Base-by-base conservation (phyloP, 2,329 filamentous ascomycete species). In the Metarhizium album region DNA sequence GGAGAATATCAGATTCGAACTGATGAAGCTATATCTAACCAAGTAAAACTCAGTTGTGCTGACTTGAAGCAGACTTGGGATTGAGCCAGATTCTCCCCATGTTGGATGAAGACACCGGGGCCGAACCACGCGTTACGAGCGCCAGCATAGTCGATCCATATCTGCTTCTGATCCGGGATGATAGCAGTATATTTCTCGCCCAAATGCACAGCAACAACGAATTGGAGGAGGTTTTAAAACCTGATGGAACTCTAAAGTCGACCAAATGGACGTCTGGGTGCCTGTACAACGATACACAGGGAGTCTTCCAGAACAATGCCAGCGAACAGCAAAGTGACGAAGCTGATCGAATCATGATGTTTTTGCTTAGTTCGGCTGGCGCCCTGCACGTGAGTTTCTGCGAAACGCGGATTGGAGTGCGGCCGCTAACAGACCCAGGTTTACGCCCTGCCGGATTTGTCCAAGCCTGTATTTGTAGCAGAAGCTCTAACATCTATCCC, bases 61-160 rank as follows among this genome's bases (percentile, higher is more conserved):
- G 27, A 65, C 52, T 8, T 16, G 0, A 7, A n/a, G 1, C 60
- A 89, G 88, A 95, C 65, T 79, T 98, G 53, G 87, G 86, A 11
- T 76, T 98, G 49, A 84, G 84, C 45, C 91, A 97, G 62, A 97
- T 98, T 50, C 78, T 96, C 47, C 89, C 90, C 1, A 89, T 97
- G 78, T 80, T 88, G 54, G 93, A 97, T 59, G 93, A 95, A 60
- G 87, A 93, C 56, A 90, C 84, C 0, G 90, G 86, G 13, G 83
- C 80, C 20, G 88, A 95, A 60, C 84, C 88, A 4, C 78, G 84
- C 49, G 84, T 93, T 42, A 72, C 90, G 45, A 86, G 82, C 60
- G 86, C 87, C 37, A 94, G 87, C 63, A 90, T 97, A 59, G 80
- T 80, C 20, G 91, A 97, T 58, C 89, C 89, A 0, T 96, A 90